Evolutionary conservation across 495 filamentous ascomycete species (phyloP), one percentile per base, ranked within the genome.

Genomic region (Penicillium verhagenii): DNA sequence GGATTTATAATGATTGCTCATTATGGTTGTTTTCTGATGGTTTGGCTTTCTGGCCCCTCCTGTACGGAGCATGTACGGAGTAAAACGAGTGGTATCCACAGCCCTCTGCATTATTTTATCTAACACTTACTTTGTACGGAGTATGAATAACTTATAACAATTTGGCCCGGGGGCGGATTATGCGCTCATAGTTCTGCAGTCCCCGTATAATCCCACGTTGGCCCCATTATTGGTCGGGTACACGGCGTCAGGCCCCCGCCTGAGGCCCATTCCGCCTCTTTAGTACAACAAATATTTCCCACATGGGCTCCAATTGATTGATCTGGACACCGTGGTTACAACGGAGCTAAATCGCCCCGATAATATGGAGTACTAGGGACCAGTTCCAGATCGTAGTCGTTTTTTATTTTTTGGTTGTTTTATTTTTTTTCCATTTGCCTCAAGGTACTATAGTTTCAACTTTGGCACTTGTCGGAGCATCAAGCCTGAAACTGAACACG

Each of bases 401-500:
- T n/a, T n/a, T n/a, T n/a, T n/a, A n/a, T n/a, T n/a, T n/a, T n/a
- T n/a, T n/a, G n/a, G n/a, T n/a, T n/a, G n/a, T n/a, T n/a, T n/a
- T n/a, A n/a, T n/a, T n/a, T n/a, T n/a, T n/a, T n/a, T n/a, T n/a
- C n/a, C n/a, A n/a, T n/a, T n/a, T n/a, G n/a, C n/a, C n/a, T n/a
- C n/a, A n/a, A n/a, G n/a, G n/a, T n/a, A n/a, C n/a, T n/a, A n/a
- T n/a, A n/a, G n/a, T 14, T 35, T 1, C 2, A 6, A 33, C 10
- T 33, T 35, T 35, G 4, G 14, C 13, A 26, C n/a, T 25, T 45
- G 25, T 63, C 62, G 63, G 54, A 50, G 31, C 57, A 56, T 64
- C 35, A 8, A 53, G 42, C 60, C 63, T 66, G 63, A 66, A 66
- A 61, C 63, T 33, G 45, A 48, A 66, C 57, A 58, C 60, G 63